Evolutionary conservation across 306 rosid genomes (phyloP).

Genomic region (Astragalus membranaceus): DNA sequence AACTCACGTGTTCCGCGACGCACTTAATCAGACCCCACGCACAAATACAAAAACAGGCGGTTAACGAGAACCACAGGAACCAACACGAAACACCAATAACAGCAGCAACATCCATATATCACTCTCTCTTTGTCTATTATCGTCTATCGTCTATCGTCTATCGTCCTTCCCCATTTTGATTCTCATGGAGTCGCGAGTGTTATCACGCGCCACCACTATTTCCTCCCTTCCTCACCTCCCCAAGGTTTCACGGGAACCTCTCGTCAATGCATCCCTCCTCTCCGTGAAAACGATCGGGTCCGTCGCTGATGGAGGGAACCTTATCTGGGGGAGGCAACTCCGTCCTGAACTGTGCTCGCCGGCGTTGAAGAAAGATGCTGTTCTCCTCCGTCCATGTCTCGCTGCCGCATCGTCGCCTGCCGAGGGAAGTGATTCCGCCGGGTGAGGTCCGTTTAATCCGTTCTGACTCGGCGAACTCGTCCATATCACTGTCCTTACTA

Average conservation of each 20-base stretch:
- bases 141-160: neutral
- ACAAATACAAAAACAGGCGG: neutral
- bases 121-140: neutral
- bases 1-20: neutral
- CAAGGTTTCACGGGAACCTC: constrained; percentile 34
- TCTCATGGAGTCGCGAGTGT: constrained; percentile 80
- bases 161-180: neutral
- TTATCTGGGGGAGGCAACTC: constrained; percentile 86
- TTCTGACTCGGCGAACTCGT: constrained; percentile 44
- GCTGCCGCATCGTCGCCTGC: constrained; percentile 72
- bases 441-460: constrained; percentile 99
- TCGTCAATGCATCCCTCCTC: constrained; percentile 24
- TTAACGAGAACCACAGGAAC: constrained; percentile 28
- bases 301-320: constrained; percentile 68
- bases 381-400: constrained; percentile 40
- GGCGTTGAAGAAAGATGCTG: constrained; percentile 29
- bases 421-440: constrained; percentile 89
- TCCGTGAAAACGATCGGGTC: constrained; percentile 45
- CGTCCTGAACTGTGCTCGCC: constrained; percentile 65
- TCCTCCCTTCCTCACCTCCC: constrained; percentile 41
- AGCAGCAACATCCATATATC: constrained; percentile 18
- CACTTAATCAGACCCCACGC: neutral
- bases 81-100: neutral
- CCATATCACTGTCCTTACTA: constrained; percentile 28
- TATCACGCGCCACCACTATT: constrained; percentile 72